Evolutionary conservation across 768 basidiomycete species (phyloP).

Genomic region (Panellus pusillus): DNA sequence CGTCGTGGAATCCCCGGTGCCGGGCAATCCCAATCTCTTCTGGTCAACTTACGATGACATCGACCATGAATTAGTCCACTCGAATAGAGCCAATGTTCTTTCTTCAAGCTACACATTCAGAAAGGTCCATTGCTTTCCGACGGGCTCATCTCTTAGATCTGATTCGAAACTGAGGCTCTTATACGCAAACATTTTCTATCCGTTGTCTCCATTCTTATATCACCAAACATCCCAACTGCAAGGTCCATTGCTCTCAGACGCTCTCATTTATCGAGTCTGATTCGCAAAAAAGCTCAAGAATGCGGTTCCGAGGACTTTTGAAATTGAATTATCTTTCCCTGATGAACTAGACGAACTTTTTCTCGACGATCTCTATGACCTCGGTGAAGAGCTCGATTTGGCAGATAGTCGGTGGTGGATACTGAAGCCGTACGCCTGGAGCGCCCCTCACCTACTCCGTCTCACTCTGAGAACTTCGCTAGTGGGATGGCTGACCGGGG

Average conservation of each 20-base stretch:
- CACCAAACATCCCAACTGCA: conserved; percentile 6
- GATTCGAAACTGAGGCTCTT: conserved; percentile 46
- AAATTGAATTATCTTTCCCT: conserved; percentile 82
- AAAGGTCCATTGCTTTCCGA: conserved; percentile 40
- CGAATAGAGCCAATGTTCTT: conserved; percentile 49
- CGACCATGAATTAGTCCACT: conserved; percentile 70
- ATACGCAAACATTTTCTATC: conserved; percentile 95
- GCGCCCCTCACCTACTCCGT: background rate
- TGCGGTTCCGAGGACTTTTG: conserved; percentile 71
- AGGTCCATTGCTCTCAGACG: background rate
- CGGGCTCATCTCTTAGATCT: background rate
- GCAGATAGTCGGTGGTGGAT: conserved; percentile 75
- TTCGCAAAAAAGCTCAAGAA: conserved; percentile 35
- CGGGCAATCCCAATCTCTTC: conserved; percentile 47
- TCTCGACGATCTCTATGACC: conserved; percentile 90
- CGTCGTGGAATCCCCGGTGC: conserved; percentile 19
- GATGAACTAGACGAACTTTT: conserved; percentile 96
- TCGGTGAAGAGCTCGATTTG: conserved; percentile 58
- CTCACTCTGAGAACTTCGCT: conserved; percentile 1
- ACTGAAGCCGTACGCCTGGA: conserved; percentile 70
- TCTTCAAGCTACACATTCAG: conserved; percentile 87
- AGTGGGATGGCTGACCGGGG: conserved; percentile 94
- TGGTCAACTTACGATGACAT: conserved; percentile 91
- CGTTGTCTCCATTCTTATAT: conserved; percentile 69
- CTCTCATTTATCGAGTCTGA: no score